A percentile compares a stretch with the other conserved stretches of the same genome.
phyloP scores from a whole-genome alignment of 306 rosid genomes.

The Fagus sylvatica region DNA sequence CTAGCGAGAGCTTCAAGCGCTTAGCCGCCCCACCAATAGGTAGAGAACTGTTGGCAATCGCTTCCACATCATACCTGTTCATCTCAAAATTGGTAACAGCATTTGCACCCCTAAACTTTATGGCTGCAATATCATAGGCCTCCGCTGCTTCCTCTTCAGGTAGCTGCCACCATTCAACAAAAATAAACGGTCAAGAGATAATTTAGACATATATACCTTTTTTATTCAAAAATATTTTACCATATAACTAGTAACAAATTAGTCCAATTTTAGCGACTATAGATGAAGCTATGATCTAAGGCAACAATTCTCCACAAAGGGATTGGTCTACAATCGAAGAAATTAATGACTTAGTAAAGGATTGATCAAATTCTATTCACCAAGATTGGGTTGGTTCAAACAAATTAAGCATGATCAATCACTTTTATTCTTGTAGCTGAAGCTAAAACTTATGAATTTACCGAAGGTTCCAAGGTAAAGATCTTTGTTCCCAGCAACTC shows the following conservation, averaged over 20 bases:
- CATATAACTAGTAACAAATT: too few species aligned
- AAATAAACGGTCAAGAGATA: background rate
- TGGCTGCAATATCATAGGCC: conserved; percentile 94
- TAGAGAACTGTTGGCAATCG: conserved; percentile 72
- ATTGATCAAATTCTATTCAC: background rate
- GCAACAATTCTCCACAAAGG: too few species aligned
- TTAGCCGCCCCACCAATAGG: conserved; percentile 95
- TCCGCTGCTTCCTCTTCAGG: conserved; percentile 99
- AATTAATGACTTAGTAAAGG: background rate
- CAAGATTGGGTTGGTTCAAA: background rate
- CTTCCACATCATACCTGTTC: conserved; percentile 88
- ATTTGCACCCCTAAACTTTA: conserved; percentile 88
- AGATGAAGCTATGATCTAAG: too few species aligned
- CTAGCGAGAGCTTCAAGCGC: conserved; percentile 75
- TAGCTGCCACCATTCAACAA: conserved; percentile 50
- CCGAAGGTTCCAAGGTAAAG: conserved; percentile 93
- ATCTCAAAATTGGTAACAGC: conserved; percentile 96
- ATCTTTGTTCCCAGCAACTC: conserved; percentile 98
- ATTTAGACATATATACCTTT: too few species aligned
- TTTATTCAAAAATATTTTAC: too few species aligned
- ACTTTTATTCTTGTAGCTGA: background rate
- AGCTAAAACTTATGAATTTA: conserved; percentile 19
- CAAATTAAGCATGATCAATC: background rate
- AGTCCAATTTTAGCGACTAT: too few species aligned
- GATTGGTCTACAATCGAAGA: too few species aligned